Conservation (phyloP, 257 asterid genomes). For the Capsicum chinense region DNA sequence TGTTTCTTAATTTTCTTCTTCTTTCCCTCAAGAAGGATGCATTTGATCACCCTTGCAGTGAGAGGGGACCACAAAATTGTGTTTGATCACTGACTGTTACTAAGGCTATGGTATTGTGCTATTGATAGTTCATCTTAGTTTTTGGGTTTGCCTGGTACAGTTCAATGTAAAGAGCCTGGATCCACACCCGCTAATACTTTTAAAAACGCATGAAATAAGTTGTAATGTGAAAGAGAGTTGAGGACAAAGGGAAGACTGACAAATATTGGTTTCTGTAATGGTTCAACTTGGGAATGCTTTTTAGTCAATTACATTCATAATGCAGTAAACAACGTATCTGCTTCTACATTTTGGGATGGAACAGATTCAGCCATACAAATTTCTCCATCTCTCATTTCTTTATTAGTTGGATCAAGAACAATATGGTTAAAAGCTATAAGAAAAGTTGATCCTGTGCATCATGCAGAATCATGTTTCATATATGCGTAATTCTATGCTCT, state of each 20-base stretch:
- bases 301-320: background rate
- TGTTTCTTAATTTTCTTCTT: slow-evolving; percentile 17
- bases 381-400: background rate
- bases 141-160: slow-evolving; percentile 2
- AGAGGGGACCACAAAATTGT: slow-evolving; percentile 1
- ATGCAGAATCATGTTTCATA: background rate
- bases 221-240: background rate
- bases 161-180: background rate
- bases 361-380: background rate
- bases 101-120: slow-evolving; percentile 5
- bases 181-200: background rate
- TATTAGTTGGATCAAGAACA: background rate
- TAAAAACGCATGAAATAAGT: background rate
- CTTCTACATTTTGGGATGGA: background rate
- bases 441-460: slow-evolving; percentile 4
- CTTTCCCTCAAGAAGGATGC: background rate
- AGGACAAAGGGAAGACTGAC: background rate
- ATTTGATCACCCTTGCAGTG: background rate
- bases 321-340: background rate
- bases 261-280: background rate
- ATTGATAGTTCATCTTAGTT: background rate
- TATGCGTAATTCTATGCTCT: background rate
- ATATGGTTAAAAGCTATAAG: background rate
- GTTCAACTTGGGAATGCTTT: background rate
- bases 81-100: background rate